Evolutionary conservation across 176 grass and related monocot species (phyloP).

Genomic region (Rhynchospora breviuscula): DNA sequence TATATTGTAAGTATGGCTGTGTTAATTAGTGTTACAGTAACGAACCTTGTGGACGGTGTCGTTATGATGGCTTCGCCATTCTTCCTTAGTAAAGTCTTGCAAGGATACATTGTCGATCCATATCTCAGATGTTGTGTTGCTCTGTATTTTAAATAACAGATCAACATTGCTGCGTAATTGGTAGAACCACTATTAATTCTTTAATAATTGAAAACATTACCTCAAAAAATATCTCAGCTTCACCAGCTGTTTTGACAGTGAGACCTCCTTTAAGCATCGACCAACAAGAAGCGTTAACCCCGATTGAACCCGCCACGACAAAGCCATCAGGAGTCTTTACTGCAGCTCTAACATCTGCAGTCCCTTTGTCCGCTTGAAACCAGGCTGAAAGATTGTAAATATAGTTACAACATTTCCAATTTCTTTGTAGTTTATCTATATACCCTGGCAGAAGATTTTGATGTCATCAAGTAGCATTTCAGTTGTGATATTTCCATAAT

Average conservation of each 20-base stretch:
- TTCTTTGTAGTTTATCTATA: not conserved
- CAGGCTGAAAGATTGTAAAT: constrained; percentile 45
- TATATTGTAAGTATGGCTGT: not conserved
- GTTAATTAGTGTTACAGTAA: not conserved
- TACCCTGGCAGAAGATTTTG: not conserved
- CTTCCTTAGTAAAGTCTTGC: constrained; percentile 59
- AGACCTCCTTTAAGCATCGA: constrained; percentile 86
- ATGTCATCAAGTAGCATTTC: no score
- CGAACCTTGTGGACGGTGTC: constrained; percentile 42
- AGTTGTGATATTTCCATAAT: no score
- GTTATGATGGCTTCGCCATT: constrained; percentile 67
- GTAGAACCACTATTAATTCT: not conserved
- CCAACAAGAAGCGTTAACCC: constrained; percentile 69
- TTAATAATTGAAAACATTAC: constrained; percentile 4
- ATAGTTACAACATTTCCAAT: not conserved
- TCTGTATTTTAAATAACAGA: constrained; percentile 39
- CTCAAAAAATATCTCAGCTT: constrained; percentile 71
- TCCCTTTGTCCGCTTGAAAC: constrained; percentile 51
- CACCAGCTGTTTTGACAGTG: constrained; percentile 46
- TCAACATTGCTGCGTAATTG: constrained; percentile 12
- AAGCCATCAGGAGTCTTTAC: constrained; percentile 52
- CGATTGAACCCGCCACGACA: constrained; percentile 42
- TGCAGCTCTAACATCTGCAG: constrained; percentile 40
- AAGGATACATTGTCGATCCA: constrained; percentile 85
- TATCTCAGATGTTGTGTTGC: constrained; percentile 42